Evolutionary conservation across 331 rosid genomes (phyloP), one percentile per base, ranked within the genome.

Genomic region (Arachis monticola): DNA sequence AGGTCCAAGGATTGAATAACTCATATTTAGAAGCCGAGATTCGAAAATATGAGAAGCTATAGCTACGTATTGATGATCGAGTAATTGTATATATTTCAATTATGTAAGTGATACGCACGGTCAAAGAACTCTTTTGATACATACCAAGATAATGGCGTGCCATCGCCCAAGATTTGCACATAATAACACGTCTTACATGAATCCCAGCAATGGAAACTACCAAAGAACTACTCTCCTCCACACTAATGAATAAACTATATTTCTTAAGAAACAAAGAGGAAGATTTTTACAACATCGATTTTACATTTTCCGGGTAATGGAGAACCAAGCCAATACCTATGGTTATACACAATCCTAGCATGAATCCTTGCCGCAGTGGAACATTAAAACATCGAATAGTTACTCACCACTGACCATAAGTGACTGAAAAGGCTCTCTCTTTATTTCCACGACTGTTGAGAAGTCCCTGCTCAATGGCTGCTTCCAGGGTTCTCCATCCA

Each of bases 401-500:
- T 76, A 81, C 53, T 85, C 82, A 45, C 97, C 96, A 79, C 67
- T 57, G 9, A 92, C 81, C 87, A 92, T 77, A 27, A 63, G 53
- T 48, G 96, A 89, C 61, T 85, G 92, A 75, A 73, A 85, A 62
- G 93, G 93, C 75, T 86, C 93, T 85, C 83, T 88, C 82, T 83
- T 88, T 61, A 92, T 92, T 47, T 92, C 97, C 67, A 92, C 86
- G 5, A 83, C 73, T 2, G 97, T 92, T 0, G 97, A 90, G 80
- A 73, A 87, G n/a, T 90, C 88, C 60, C 86, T 79, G 81, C 67
- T 82, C 86, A 88, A 61, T 53, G 92, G 92, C 81, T 95, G 99
- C 76, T 92, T 92, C 99, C 99, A 95, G 41, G 99, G 99, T 71
- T 95, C 99, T 60, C 99, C 99, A 44, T 95, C 99, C 97, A 95